Evolutionary conservation across 495 filamentous ascomycete species (phyloP).

Genomic region (Massariosphaeria phaeospora): DNA sequence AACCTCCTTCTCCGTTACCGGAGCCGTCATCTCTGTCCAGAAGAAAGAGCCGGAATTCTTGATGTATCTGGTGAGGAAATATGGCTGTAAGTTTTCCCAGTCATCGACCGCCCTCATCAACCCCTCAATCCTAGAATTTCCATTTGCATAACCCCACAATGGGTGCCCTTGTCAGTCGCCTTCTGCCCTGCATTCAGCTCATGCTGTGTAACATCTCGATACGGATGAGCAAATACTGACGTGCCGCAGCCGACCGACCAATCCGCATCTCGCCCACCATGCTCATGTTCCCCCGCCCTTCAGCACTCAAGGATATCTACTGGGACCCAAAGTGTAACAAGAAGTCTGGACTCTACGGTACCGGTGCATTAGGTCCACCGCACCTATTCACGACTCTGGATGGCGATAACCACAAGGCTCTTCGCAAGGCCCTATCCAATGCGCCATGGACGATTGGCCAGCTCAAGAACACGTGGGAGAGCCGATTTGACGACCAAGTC

Average conservation of each 20-base stretch:
- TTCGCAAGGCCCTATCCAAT: constrained; percentile 20
- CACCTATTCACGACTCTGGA: constrained; percentile 19
- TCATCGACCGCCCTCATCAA: no score
- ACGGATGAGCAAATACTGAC: no score
- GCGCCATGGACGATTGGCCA: constrained; percentile 27
- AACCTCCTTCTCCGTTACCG: constrained; percentile 11
- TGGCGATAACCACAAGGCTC: constrained; percentile 9
- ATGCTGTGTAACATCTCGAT: neutral
- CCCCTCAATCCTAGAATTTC: neutral
- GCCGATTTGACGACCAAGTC: constrained; percentile 15
- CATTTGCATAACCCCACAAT: no score
- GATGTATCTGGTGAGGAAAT: constrained; percentile 19
- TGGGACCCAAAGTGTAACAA: constrained; percentile 19
- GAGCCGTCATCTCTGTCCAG: constrained; percentile 4
- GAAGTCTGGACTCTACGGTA: constrained; percentile 3
- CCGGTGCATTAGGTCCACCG: constrained; percentile 13
- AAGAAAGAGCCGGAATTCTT: constrained; percentile 20
- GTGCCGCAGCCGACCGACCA: constrained; percentile 4
- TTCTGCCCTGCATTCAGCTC: constrained; percentile 1
- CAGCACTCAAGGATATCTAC: constrained; percentile 24
- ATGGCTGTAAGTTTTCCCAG: constrained; percentile 12
- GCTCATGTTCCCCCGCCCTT: constrained; percentile 16
- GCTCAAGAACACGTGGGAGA: constrained; percentile 24
- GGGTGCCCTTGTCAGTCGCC: neutral
- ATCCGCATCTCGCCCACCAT: constrained; percentile 24